These are phyloP conservation scores for Myotisia sp. DNA, from an alignment of 2,329 filamentous ascomycete species.

Conservation along the genomic window DNA sequence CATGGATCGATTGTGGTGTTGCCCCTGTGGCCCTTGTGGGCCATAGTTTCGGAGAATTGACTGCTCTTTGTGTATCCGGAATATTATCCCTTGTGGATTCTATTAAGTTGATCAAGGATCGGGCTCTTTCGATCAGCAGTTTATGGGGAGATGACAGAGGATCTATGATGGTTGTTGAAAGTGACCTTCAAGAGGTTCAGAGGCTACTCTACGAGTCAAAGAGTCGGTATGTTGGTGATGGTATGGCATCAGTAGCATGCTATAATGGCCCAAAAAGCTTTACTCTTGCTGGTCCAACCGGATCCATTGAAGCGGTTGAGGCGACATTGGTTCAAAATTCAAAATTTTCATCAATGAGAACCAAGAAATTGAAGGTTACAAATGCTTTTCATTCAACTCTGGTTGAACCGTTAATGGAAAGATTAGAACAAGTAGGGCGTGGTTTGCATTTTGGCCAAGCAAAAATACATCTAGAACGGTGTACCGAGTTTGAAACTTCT, in stretches of 20 bases:
- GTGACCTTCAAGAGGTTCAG: constrained; percentile 1
- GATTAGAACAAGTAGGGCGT: constrained; percentile 11
- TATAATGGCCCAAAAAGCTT: constrained; percentile 13
- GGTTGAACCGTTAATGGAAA: constrained; percentile 15
- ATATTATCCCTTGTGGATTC: constrained; percentile 19
- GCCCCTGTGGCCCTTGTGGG: constrained; percentile 22
- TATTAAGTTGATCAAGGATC: constrained; percentile 18
- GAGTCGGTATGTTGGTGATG: constrained; percentile 7
- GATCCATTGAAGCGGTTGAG: constrained; percentile 10
- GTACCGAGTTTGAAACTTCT: constrained; percentile 5
- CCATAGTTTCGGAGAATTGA: constrained; percentile 27
- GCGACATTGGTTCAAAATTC: constrained; percentile 14
- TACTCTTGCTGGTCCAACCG: constrained; percentile 6
- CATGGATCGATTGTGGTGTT: constrained; percentile 28
- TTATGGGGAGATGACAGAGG: constrained; percentile 22
- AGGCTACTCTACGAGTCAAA: constrained; percentile 19
- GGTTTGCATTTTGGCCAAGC: constrained; percentile 13
- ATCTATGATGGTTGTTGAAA: constrained; percentile 20
- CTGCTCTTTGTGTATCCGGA: constrained; percentile 22
- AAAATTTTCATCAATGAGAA: constrained; percentile 3
- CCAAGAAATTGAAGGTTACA: constrained; percentile 23
- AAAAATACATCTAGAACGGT: constrained; percentile 15
- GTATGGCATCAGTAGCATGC: constrained; percentile 18
- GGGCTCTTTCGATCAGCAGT: constrained; percentile 21
- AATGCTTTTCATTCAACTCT: constrained; percentile 31